These are phyloP conservation scores for Aspergillus sp. DNA, from an alignment of 2,329 filamentous ascomycete species.

Conservation along the genomic window DNA sequence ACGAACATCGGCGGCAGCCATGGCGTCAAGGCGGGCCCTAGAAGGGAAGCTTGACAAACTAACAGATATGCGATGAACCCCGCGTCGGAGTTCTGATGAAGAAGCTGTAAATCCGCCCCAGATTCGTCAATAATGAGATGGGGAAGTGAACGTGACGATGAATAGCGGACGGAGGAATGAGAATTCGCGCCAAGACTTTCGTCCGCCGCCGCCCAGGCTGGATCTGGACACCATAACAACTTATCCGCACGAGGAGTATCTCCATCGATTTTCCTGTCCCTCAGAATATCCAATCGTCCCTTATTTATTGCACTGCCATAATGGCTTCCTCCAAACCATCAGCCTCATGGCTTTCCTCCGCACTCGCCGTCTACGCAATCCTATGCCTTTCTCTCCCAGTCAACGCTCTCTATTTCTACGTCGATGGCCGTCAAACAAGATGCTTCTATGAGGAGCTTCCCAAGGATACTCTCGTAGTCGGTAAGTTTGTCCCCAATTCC, in stretches of 20 bases:
- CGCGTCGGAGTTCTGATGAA: neutral
- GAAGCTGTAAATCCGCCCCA: neutral
- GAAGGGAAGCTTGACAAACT: neutral
- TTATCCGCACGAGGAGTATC: constrained; percentile 11
- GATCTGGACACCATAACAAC: constrained; percentile 26
- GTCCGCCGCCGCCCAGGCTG: constrained; percentile 26
- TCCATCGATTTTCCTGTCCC: neutral
- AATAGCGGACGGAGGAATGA: constrained; percentile 15
- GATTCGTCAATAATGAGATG: constrained; percentile 11
- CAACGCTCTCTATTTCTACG: constrained; percentile 92
- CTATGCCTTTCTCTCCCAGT: constrained; percentile 65
- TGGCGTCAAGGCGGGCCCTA: neutral
- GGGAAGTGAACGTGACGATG: constrained; percentile 14
- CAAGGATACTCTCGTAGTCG: constrained; percentile 95
- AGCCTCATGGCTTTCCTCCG: constrained; percentile 45
- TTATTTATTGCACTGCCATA: constrained; percentile 7
- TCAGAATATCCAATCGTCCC: neutral
- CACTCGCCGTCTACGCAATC: constrained; percentile 68
- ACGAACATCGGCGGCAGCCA: constrained; percentile 77
- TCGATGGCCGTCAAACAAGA: constrained; percentile 82
- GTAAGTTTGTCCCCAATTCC: constrained; percentile 49
- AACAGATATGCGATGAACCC: neutral
- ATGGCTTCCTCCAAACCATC: constrained; percentile 44
- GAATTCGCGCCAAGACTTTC: constrained; percentile 33
- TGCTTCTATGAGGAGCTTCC: constrained; percentile 99